phyloP scores from a whole-genome alignment of 768 basidiomycete genomes.

The Mycena metata region DNA sequence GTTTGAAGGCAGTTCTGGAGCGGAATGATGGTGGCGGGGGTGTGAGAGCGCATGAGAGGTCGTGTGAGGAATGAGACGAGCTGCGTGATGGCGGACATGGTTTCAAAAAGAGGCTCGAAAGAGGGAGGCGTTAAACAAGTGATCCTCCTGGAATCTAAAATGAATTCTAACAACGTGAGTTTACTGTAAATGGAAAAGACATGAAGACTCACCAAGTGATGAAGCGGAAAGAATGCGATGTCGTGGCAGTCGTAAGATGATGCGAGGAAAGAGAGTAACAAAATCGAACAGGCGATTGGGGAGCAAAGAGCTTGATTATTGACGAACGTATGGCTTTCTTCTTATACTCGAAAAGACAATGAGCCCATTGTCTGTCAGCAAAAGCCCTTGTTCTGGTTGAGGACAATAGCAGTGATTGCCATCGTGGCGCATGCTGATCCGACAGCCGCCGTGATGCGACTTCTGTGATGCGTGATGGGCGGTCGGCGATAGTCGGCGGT shows the following conservation, averaged over 20 bases:
- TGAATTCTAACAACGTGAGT: neutral
- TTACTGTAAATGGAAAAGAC: too few relatives aligned
- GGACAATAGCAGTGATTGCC: neutral
- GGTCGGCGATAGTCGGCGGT: too few relatives aligned
- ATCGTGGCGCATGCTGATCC: too few relatives aligned
- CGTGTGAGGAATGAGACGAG: slow-evolving; percentile 33
- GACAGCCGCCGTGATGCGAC: too few relatives aligned
- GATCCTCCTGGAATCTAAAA: slow-evolving; percentile 29
- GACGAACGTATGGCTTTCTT: neutral
- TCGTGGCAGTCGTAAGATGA: slow-evolving; percentile 7
- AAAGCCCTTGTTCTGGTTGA: slow-evolving; percentile 7
- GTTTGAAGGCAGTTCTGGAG: slow-evolving; percentile 22
- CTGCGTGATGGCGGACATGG: slow-evolving; percentile 22
- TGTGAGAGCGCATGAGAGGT: slow-evolving; percentile 21
- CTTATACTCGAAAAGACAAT: slow-evolving; percentile 15
- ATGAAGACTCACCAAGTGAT: neutral
- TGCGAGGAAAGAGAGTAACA: neutral
- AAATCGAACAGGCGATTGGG: neutral
- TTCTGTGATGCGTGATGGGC: too few relatives aligned
- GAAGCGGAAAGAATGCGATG: neutral
- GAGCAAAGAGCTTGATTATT: neutral
- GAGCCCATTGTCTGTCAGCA: neutral
- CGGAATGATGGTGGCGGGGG: slow-evolving; percentile 15
- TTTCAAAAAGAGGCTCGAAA: neutral
- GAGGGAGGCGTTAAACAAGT: neutral